Conservation (phyloP, 371 early-diverging fungal species). For the Apophysomyces ossiformis region DNA sequence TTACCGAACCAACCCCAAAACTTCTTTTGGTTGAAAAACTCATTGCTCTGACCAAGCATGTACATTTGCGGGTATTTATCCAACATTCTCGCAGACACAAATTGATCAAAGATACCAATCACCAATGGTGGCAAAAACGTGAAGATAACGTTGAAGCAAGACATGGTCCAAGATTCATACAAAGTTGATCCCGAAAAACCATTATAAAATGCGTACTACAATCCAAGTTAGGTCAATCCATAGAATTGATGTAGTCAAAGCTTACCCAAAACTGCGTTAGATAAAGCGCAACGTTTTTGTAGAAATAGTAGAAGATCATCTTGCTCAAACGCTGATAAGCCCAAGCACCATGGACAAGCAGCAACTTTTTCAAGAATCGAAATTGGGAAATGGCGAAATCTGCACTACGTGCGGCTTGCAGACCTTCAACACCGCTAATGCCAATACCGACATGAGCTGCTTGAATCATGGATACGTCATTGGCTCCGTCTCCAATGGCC, state of each 20-base stretch:
- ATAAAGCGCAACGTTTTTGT: conserved; percentile 96
- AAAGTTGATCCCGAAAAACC: conserved; percentile 92
- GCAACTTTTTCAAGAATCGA: conserved; percentile 82
- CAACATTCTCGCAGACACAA: conserved; percentile 88
- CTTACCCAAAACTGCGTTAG: conserved; percentile 96
- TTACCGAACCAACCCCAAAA: conserved; percentile 97
- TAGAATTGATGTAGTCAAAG: too few relatives aligned
- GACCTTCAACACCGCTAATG: conserved; percentile 97
- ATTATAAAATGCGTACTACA: conserved; percentile 83
- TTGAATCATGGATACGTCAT: conserved; percentile 98
- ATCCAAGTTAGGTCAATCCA: not conserved
- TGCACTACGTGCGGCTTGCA: conserved; percentile 95
- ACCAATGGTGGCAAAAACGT: conserved; percentile 88
- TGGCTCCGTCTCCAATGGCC: conserved; percentile 98
- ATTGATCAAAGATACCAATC: conserved; percentile 95
- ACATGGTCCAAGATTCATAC: conserved; percentile 94
- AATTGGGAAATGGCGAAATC: conserved; percentile 98
- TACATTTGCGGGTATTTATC: conserved; percentile 98
- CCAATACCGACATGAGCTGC: conserved; percentile 97
- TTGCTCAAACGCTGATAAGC: conserved; percentile 89
- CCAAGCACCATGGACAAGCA: conserved; percentile 95
- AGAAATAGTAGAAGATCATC: conserved; percentile 90
- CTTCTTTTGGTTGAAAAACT: conserved; percentile 89
- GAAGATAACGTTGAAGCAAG: conserved; percentile 90
- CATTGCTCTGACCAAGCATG: conserved; percentile 87